Conservation (phyloP, 1,284 basidiomycete species). For the Rhodotorula mucilaginosa region DNA sequence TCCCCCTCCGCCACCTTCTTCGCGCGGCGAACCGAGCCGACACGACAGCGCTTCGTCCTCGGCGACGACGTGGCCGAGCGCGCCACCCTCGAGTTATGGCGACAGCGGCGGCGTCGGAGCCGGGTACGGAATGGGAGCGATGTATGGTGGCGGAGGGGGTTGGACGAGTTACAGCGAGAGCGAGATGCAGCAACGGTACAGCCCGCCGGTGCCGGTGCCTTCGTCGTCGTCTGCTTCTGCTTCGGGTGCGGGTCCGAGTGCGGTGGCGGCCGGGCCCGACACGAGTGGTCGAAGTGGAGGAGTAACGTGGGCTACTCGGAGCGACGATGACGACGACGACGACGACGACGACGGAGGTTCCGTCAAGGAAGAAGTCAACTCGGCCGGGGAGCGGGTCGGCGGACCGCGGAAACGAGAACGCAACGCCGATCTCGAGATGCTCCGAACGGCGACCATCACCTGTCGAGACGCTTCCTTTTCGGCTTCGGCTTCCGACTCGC, state of each 20-base stretch:
- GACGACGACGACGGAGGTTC: neutral
- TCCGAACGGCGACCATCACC: constrained; percentile 19
- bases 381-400: neutral
- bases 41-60: constrained; percentile 2
- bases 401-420: neutral
- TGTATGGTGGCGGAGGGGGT: neutral
- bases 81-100: constrained; percentile 3
- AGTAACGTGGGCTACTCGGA: neutral
- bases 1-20: constrained; percentile 13
- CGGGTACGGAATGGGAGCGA: neutral
- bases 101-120: neutral
- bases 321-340: neutral
- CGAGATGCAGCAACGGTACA: neutral
- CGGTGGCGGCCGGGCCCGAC: neutral
- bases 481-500: constrained; percentile 5
- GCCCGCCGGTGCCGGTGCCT: neutral
- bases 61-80: constrained; percentile 10
- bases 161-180: constrained; percentile 1
- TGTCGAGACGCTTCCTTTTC: constrained; percentile 9
- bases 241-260: neutral
- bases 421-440: constrained; percentile 15
- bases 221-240: neutral
- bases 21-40: neutral
- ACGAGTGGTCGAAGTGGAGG: neutral
- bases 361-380: neutral